Base-by-base conservation (phyloP, 2,329 filamentous ascomycete genomes). In the Botryosphaeria dothidea region DNA sequence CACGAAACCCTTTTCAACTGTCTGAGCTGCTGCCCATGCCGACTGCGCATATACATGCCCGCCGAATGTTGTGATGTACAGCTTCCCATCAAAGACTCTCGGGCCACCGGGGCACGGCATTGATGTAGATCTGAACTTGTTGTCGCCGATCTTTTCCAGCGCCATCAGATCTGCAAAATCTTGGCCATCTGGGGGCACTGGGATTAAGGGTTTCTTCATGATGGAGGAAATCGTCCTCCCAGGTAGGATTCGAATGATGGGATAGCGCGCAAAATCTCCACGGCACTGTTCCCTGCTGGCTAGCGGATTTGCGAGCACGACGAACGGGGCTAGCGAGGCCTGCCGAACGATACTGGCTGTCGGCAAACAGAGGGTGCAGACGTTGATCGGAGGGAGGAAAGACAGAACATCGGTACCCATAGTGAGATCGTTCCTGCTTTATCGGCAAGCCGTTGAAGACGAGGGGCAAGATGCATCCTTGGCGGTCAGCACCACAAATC, bases 31-130 rank as follows among this genome's bases (percentile, higher is more conserved):
- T 11, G 84, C 84, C 76, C 82, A 86, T 15, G 82, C 83, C 31
- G 84, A 80, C 71, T 86, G 84, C 19, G 82, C 81, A 68, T 82
- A 86, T 3, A 86, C 83, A 74, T 86, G 83, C 0, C 84, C 84
- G 8, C 84, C 84, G 71, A 84, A 86, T 3, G 51, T 56, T 0
- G 83, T 81, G 9, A 78, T 75, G 66, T 79, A 83, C 0, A 78
- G 74, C 57, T 72, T 74, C 7, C 77, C 75, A 29, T 73, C 75
- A n/a, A 41, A 27, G 15, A 29, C 13, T n/a, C 34, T 21, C 13
- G 36, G 52, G 1, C 52, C 34, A 13, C 52, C 36, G 3, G 21
- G 36, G 19, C 52, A 57, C 6, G 51, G 51, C 31, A 38, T 41
- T 4, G 51, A 36, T 4, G 19, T 23, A 1, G 77, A 80, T 31